Evolutionary conservation across 495 filamentous ascomycete genomes (phyloP).

Genomic region (Astrothelium macrocarpum): DNA sequence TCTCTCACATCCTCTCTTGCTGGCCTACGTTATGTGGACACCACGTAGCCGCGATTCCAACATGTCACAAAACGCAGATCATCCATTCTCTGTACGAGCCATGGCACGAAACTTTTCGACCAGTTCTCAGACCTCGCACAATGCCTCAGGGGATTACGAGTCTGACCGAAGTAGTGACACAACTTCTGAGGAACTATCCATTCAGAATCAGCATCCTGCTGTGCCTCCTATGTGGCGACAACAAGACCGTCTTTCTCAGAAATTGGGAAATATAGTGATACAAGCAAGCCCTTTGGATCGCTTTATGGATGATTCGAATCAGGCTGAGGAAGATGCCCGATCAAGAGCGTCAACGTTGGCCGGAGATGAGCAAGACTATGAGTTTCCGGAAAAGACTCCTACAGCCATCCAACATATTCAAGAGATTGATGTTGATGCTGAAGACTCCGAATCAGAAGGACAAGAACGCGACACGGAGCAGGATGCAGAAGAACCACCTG

Average conservation of each 20-base stretch:
- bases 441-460: neutral
- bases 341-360: slow-evolving; percentile 20
- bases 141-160: slow-evolving; percentile 8
- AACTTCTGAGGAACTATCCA: slow-evolving; percentile 3
- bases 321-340: slow-evolving; percentile 17
- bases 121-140: neutral
- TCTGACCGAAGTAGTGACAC: slow-evolving; percentile 13
- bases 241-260: slow-evolving; percentile 10
- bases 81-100: slow-evolving; percentile 8
- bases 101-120: slow-evolving; percentile 9
- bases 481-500: neutral
- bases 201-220: neutral
- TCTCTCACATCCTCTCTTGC: neutral
- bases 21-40: slow-evolving; percentile 1
- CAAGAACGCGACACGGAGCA: neutral
- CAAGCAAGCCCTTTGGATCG: slow-evolving; percentile 8
- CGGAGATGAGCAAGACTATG: slow-evolving; percentile 20
- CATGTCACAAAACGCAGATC: neutral
- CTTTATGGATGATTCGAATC: slow-evolving; percentile 1
- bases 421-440: slow-evolving; percentile 4
- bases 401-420: slow-evolving; percentile 13
- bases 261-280: neutral
- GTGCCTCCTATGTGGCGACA: slow-evolving; percentile 9
- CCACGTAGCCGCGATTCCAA: slow-evolving; percentile 6
- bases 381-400: slow-evolving; percentile 24